phyloP scores from a whole-genome alignment of 2,329 filamentous ascomycete species.

The Cercospora berteroae region DNA sequence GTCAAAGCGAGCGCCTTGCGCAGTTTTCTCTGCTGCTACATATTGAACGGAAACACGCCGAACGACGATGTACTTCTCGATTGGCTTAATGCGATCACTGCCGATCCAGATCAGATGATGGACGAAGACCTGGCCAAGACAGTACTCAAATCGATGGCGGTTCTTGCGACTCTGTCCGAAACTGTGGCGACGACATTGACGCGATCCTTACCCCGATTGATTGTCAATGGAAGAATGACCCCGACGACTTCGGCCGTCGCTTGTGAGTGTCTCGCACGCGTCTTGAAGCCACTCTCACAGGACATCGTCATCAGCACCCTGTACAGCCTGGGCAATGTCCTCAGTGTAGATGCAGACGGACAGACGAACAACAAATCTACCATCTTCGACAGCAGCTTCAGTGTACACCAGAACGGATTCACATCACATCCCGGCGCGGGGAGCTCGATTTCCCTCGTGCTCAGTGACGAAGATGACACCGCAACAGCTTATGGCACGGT shows the following conservation, averaged over 20 bases:
- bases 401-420: constrained; percentile 16
- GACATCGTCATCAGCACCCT: constrained; percentile 93
- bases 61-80: constrained; percentile 67
- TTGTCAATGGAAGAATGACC: constrained; percentile 77
- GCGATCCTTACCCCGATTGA: constrained; percentile 76
- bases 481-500: constrained; percentile 77
- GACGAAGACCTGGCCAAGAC: constrained; percentile 73
- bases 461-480: constrained; percentile 73
- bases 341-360: constrained; percentile 68
- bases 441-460: constrained; percentile 75
- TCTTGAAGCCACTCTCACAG: constrained; percentile 78
- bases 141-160: constrained; percentile 75
- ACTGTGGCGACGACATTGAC: constrained; percentile 72
- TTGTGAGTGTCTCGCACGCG: constrained; percentile 78
- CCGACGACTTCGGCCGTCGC: constrained; percentile 70
- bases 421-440: constrained; percentile 45
- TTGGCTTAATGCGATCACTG: constrained; percentile 82
- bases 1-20: constrained; percentile 81
- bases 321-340: constrained; percentile 92
- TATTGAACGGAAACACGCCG: constrained; percentile 68
- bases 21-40: constrained; percentile 79
- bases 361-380: constrained; percentile 49
- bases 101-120: constrained; percentile 77
- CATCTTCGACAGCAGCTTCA: constrained; percentile 47
- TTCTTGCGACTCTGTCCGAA: constrained; percentile 74